phyloP scores from a whole-genome alignment of 75 land plant species.

The Pinus taeda region DNA sequence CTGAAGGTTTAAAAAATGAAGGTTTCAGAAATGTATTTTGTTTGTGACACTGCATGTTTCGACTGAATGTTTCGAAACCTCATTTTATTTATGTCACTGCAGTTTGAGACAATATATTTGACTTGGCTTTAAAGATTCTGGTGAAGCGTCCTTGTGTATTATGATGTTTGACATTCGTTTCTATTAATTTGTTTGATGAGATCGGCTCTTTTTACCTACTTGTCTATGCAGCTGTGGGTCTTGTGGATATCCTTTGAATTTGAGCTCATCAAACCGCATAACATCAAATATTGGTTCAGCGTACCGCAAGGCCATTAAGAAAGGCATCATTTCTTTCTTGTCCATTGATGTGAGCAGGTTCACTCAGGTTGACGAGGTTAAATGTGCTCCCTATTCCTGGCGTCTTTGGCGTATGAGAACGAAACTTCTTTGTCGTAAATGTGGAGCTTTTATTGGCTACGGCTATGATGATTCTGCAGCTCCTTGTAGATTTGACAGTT shows the following conservation, averaged over 20 bases:
- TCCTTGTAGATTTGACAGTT: slow-evolving; percentile 24
- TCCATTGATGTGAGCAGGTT: slow-evolving; percentile 61
- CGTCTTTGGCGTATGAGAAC: slow-evolving; percentile 36
- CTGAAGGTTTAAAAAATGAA: background rate
- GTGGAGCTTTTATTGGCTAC: slow-evolving; percentile 46
- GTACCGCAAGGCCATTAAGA: slow-evolving; percentile 51
- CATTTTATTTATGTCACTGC: background rate
- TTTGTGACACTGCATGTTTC: too few species aligned
- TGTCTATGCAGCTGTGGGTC: slow-evolving; percentile 54
- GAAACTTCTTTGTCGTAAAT: slow-evolving; percentile 52
- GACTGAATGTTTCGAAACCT: too few species aligned
- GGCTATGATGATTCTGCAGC: slow-evolving; percentile 26
- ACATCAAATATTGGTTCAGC: slow-evolving; percentile 38
- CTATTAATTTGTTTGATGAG: background rate
- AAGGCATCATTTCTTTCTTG: slow-evolving; percentile 52
- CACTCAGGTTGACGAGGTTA: slow-evolving; percentile 52
- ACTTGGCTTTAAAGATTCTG: background rate
- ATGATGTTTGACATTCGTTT: slow-evolving; percentile 2
- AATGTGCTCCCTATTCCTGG: slow-evolving; percentile 37
- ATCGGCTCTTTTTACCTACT: background rate
- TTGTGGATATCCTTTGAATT: slow-evolving; percentile 52
- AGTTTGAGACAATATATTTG: background rate
- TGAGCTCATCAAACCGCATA: slow-evolving; percentile 44
- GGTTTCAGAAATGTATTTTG: background rate
- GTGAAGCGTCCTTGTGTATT: background rate